Evolutionary conservation across 2,329 filamentous ascomycete species (phyloP), one percentile per base, ranked within the genome.

Genomic region (Lecanicillium sp.): DNA sequence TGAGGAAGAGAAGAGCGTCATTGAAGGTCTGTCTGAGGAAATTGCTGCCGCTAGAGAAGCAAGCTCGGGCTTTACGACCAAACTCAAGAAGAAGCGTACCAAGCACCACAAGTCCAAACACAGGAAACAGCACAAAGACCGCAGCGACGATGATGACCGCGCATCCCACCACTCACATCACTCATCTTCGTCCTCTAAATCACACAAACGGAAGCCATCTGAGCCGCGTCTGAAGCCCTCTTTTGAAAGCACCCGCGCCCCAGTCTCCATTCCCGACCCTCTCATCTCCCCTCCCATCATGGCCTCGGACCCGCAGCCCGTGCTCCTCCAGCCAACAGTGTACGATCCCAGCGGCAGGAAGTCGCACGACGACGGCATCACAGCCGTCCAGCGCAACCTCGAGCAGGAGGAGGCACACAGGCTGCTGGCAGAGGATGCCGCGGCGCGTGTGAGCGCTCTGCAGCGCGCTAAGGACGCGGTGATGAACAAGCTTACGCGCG

Each of bases 391-490:
- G 54, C 72, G 75, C 46, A 71, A 77, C 50, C 60, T 77, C 30
- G 66, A 72, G 47, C 68, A 71, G 43, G 76, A 81, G 49, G 68
- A 72, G 47, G 61, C 65, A 3, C 72, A 77, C 44, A 65, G 72
- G 10, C 63, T 68, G 32, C 61, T 79, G 17, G 77, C 75, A 15
- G 71, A 80, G 45, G 74, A 81, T 48, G 64, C 69, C 3, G 68
- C 68, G 8, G 69, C 72, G 39, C 68, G 77, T 40, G 64, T 64
- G 4, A 71, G 64, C 46, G 73, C 75, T 9, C 60, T 82, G 36
- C 66, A 68, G 50, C 71, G 72, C 42, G 78, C 77, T 25, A 77
- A 74, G 52, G 74, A 77, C 45, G 72, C 74, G 1, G 76, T 82
- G 11, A 59, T 81, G 39, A 67, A 64, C 44, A 78, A 78, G 48